Conservation (phyloP, 1,284 basidiomycete genomes). For the Pseudozyma pruni region DNA sequence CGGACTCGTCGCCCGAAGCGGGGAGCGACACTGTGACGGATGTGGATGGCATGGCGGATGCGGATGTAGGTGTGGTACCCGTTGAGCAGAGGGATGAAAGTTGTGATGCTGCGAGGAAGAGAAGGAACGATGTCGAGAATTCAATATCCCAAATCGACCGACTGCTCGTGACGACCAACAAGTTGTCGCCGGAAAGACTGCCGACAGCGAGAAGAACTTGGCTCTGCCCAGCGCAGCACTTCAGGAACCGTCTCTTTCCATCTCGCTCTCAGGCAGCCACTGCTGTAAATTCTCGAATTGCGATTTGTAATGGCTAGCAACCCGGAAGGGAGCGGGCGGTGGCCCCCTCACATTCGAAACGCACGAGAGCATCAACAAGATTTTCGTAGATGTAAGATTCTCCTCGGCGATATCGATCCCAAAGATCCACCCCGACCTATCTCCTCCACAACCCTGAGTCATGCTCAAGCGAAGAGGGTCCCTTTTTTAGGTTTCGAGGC, state of each 20-base stretch:
- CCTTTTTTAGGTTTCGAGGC: no score
- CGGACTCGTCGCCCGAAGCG: slow-evolving; percentile 40
- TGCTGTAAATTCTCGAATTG: slow-evolving; percentile 7
- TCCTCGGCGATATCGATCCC: no score
- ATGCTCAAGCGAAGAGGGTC: no score
- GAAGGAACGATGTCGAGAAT: slow-evolving; percentile 6
- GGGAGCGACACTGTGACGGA: slow-evolving; percentile 43
- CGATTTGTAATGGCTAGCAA: not conserved
- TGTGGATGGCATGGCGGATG: slow-evolving; percentile 45
- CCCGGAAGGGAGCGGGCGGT: no score
- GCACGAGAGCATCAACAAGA: no score
- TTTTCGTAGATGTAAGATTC: no score
- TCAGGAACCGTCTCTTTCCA: slow-evolving; percentile 27
- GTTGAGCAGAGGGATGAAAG: slow-evolving; percentile 5
- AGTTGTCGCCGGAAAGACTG: slow-evolving; percentile 10
- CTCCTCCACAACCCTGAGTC: no score
- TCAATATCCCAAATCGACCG: not conserved
- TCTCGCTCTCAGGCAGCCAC: no score
- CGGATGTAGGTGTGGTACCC: slow-evolving; percentile 8
- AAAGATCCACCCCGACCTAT: no score
- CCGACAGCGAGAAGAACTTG: slow-evolving; percentile 15
- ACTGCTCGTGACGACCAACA: slow-evolving; percentile 10
- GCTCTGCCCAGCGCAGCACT: slow-evolving; percentile 1
- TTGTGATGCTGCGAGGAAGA: not conserved
- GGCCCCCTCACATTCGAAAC: no score